Percentiles rank a stretch among this genome's conserved stretches.
Evolutionary conservation across 352 stramenopile species (phyloP).

Genomic region (Globisporangium spinosum): DNA sequence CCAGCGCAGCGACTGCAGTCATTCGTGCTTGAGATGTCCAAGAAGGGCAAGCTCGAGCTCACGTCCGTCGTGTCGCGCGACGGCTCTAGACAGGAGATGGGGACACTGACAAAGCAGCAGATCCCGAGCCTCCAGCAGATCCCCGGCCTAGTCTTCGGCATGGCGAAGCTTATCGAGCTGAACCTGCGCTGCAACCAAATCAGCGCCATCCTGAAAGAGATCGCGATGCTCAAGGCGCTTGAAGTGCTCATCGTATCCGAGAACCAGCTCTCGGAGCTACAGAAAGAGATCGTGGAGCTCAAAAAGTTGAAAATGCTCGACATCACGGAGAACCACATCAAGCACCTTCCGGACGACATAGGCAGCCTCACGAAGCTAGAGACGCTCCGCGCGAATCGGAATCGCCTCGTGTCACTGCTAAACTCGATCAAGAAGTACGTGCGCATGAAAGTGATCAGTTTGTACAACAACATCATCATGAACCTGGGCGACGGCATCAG

Average conservation of each 20-base stretch:
- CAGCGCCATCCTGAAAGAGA: conserved; percentile 45
- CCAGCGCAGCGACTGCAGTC: conserved; percentile 29
- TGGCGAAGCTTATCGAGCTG: conserved; percentile 57
- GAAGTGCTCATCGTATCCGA: conserved; percentile 52
- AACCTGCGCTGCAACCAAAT: conserved; percentile 71
- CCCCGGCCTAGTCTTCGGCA: conserved; percentile 53
- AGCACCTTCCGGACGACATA: conserved; percentile 39
- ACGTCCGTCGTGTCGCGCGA: conserved; percentile 51
- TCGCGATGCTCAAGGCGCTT: conserved; percentile 41
- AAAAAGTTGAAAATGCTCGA: conserved; percentile 44
- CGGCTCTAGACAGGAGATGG: conserved; percentile 28
- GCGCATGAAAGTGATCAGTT: conserved; percentile 53
- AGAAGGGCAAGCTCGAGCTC: conserved; percentile 49
- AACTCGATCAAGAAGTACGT: conserved; percentile 48
- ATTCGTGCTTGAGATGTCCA: conserved; percentile 53
- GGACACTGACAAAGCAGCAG: conserved; percentile 49
- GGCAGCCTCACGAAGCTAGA: conserved; percentile 50
- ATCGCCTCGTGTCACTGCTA: conserved; percentile 45
- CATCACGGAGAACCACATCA: conserved; percentile 56
- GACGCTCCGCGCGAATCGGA: conserved; percentile 48
- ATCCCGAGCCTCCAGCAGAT: conserved; percentile 48
- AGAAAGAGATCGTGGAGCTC: conserved; percentile 43
- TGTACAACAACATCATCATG: conserved; percentile 76
- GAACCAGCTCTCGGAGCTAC: conserved; percentile 60
- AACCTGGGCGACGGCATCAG: conserved; percentile 43